A percentile compares a stretch with the other conserved stretches of the same genome.
Conservation (phyloP, 2,329 filamentous ascomycete genomes). For the Pestalotiopsis sp. region DNA sequence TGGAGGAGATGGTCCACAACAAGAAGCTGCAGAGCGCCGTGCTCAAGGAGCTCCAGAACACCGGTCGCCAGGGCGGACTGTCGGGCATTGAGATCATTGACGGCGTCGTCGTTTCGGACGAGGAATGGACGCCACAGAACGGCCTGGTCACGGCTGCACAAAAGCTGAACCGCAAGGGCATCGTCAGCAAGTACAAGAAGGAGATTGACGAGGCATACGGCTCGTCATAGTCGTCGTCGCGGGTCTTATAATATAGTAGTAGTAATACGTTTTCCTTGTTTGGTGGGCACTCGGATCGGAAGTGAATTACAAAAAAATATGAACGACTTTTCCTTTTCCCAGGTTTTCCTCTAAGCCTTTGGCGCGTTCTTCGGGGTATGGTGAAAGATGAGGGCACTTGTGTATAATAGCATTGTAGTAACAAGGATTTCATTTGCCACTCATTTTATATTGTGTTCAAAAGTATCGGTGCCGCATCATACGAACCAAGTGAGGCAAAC, state of each 20-base stretch:
- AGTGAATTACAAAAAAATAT: neutral
- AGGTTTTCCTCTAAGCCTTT: neutral
- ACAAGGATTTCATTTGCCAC: neutral
- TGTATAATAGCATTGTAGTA: neutral
- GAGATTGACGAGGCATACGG: conserved; percentile 65
- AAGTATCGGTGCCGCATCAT: no score
- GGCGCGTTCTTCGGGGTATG: neutral
- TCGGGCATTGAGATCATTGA: conserved; percentile 71
- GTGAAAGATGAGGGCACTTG: neutral
- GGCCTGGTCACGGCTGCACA: conserved; percentile 70
- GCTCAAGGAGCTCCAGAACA: conserved; percentile 65
- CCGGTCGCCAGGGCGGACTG: conserved; percentile 64
- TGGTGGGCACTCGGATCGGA: neutral
- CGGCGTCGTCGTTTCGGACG: conserved; percentile 70
- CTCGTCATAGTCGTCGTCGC: conserved; percentile 16
- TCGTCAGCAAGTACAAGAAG: conserved; percentile 62
- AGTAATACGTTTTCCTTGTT: neutral
- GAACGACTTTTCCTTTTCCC: neutral
- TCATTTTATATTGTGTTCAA: neutral
- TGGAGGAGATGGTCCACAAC: conserved; percentile 71
- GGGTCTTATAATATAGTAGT: neutral
- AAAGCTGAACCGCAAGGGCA: conserved; percentile 72
- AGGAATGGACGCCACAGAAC: conserved; percentile 77
- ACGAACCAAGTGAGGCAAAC: no score
- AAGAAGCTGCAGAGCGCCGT: conserved; percentile 66